Conservation (phyloP, 345 rosid genomes). For the Diplotaxis tenuifolia region DNA sequence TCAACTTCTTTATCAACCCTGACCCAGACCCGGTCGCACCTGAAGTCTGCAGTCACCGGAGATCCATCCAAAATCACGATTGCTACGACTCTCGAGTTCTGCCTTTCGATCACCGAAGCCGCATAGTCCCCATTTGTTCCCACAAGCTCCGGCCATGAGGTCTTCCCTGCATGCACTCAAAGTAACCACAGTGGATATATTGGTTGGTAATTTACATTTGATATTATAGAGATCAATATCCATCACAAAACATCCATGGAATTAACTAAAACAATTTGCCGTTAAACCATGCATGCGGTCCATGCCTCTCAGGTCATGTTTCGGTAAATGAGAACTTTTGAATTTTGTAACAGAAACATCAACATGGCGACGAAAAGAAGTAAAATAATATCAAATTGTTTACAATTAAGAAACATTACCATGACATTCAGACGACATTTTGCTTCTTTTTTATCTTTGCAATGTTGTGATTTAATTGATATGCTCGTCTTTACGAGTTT, state of each 20-base stretch:
- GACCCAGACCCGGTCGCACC: slow-evolving; percentile 37
- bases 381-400: background rate
- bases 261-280: background rate
- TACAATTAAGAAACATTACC: background rate
- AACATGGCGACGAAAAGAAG: background rate
- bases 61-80: slow-evolving; percentile 24
- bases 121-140: slow-evolving; percentile 35
- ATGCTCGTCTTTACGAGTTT: background rate
- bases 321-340: background rate
- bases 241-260: background rate
- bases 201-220: background rate
- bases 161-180: slow-evolving; percentile 26
- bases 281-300: too few species aligned
- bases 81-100: slow-evolving; percentile 20
- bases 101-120: slow-evolving; percentile 13
- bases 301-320: background rate
- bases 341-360: background rate
- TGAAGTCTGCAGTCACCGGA: slow-evolving; percentile 11
- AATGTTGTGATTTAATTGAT: background rate
- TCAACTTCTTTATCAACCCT: slow-evolving; percentile 15
- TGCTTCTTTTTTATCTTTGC: background rate
- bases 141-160: slow-evolving; percentile 41
- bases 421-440: slow-evolving; percentile 26
- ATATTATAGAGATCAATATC: background rate
- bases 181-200: background rate